phyloP scores from a whole-genome alignment of 2,329 filamentous ascomycete genomes.

The Sarocladiaceae sp. region DNA sequence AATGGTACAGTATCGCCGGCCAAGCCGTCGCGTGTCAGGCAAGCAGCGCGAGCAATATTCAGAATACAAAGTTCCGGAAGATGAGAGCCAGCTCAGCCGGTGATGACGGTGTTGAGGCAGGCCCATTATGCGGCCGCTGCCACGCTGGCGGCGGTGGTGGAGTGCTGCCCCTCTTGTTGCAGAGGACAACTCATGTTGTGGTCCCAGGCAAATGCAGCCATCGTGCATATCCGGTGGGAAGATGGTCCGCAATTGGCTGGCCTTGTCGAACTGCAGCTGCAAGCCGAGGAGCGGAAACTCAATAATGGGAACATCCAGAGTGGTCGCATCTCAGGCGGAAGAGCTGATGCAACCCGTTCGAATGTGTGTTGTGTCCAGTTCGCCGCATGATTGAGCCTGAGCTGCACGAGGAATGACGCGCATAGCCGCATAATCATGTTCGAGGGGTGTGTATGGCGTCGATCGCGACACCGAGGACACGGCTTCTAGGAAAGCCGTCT shows the following conservation, averaged over 20 bases:
- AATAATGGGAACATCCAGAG: not conserved
- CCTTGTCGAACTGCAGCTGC: not conserved
- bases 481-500: slow-evolving; percentile 5
- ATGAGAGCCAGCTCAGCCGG: slow-evolving; percentile 7
- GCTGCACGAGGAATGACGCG: slow-evolving; percentile 4
- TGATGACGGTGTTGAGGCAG: slow-evolving; percentile 8
- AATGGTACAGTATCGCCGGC: slow-evolving; percentile 1
- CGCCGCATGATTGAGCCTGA: not conserved
- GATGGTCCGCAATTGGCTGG: not conserved
- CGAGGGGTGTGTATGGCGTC: not conserved
- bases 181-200: slow-evolving; percentile 4
- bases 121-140: slow-evolving; percentile 8
- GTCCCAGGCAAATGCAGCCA: slow-evolving; percentile 1
- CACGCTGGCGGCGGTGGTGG: slow-evolving; percentile 7
- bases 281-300: no score
- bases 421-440: not conserved
- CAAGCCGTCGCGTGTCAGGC: not conserved
- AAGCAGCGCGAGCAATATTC: not conserved
- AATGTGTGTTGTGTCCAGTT: not conserved
- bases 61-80: not conserved
- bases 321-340: not conserved
- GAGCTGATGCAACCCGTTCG: not conserved
- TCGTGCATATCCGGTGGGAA: slow-evolving; percentile 1
- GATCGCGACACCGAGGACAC: not conserved
- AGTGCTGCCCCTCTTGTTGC: not conserved